Evolutionary conservation across 805 yeast genomes (phyloP).

Genomic region (Lachancea waltii): DNA sequence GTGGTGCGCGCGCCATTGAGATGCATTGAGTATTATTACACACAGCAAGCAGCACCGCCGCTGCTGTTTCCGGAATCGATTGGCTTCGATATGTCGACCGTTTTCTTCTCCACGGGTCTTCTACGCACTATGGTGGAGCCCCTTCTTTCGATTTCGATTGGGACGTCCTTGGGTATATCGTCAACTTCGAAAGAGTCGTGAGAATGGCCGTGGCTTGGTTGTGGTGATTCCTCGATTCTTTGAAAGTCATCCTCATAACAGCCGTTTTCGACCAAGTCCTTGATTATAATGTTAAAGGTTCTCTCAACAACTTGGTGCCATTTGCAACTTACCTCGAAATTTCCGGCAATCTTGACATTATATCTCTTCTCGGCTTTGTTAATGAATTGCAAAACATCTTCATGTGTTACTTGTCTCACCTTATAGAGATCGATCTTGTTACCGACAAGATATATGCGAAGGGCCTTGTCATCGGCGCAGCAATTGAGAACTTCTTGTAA

Average conservation of each 20-base stretch:
- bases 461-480: conserved; percentile 24
- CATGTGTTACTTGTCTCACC: conserved; percentile 35
- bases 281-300: conserved; percentile 35
- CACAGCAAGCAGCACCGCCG: conserved; percentile 3
- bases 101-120: conserved; percentile 1
- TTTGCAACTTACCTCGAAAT: conserved; percentile 44
- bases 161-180: neutral
- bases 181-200: neutral
- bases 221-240: neutral
- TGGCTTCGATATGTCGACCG: conserved; percentile 7
- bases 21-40: conserved; percentile 1
- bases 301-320: conserved; percentile 35
- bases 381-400: conserved; percentile 34
- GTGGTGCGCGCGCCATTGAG: neutral
- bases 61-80: neutral
- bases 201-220: neutral
- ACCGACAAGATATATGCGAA: conserved; percentile 40
- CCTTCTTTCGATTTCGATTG: conserved; percentile 3
- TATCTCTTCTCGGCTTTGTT: conserved; percentile 28
- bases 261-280: conserved; percentile 37
- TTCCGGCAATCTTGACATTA: conserved; percentile 34
- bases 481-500: conserved; percentile 37
- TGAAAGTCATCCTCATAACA: conserved; percentile 29
- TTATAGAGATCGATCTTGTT: conserved; percentile 37
- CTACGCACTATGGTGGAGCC: conserved; percentile 5